These are phyloP conservation scores for Streptanthus diversifolius DNA, from an alignment of 345 rosid genomes.

Conservation along the genomic window DNA sequence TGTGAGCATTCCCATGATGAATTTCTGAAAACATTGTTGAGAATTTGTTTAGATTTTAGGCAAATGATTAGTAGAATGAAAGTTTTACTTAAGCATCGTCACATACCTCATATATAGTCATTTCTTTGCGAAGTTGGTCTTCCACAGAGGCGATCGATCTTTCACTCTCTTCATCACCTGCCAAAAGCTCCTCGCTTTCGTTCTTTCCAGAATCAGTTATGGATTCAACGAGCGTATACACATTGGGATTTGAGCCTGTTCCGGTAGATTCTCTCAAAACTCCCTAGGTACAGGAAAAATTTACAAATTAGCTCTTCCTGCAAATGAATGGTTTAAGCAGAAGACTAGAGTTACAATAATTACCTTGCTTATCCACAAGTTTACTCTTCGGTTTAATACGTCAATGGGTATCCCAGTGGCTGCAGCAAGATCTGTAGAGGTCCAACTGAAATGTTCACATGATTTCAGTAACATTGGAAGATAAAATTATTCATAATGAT, in stretches of 20 bases:
- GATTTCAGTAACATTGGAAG: slow-evolving; percentile 10
- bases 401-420: slow-evolving; percentile 72
- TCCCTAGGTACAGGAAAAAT: slow-evolving; percentile 52
- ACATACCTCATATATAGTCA: slow-evolving; percentile 83
- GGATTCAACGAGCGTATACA: slow-evolving; percentile 68
- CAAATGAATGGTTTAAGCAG: neutral
- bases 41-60: slow-evolving; percentile 17
- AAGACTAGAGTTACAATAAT: neutral
- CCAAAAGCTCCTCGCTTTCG: slow-evolving; percentile 57
- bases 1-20: slow-evolving; percentile 93
- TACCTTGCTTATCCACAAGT: slow-evolving; percentile 95
- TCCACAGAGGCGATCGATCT: slow-evolving; percentile 73
- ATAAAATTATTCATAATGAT: neutral
- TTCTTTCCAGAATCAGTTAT: slow-evolving; percentile 54
- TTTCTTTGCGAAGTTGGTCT: slow-evolving; percentile 87
- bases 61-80: slow-evolving; percentile 13
- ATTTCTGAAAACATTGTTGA: slow-evolving; percentile 56
- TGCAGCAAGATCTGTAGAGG: slow-evolving; percentile 62
- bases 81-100: slow-evolving; percentile 1
- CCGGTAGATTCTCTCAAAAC: slow-evolving; percentile 68
- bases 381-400: slow-evolving; percentile 63
- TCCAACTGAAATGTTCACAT: slow-evolving; percentile 61
- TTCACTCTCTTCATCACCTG: slow-evolving; percentile 81
- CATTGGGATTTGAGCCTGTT: slow-evolving; percentile 40
- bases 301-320: neutral